Evolutionary conservation across 345 rosid genomes (phyloP), one percentile per base, ranked within the genome.

Genomic region (Eucalyptus marginata): DNA sequence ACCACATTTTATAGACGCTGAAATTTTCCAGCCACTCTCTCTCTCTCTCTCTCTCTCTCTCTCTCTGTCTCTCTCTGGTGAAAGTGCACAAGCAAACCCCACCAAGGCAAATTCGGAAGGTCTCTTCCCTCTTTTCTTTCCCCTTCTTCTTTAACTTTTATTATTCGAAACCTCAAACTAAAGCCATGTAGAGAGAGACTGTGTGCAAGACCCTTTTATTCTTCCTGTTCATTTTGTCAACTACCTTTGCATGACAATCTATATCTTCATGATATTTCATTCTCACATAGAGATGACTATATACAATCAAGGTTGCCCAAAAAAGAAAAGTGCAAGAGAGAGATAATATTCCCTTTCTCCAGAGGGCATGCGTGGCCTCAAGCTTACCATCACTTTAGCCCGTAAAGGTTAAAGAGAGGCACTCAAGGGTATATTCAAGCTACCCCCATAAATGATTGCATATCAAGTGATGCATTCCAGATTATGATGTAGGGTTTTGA

Each of bases 151-250:
- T 76, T 68, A 79, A 56, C 90, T 89, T 94, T 93, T 89, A 83
- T 89, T 90, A 93, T 94, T 94, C 94, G 92, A 91, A 93, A 92
- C 93, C 92, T 92, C 93, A 90, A 87, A 89, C 91, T 87, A 92
- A 93, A 93, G 95, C 90, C 93, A 93, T 36, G 83, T 76, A 90
- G 71, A 83, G 79, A 86, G 87, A 90, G 68, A 44, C 7, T 54
- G 62, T 25, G 62, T 33, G 83, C 47, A 40, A 76, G 83, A 76
- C 47, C 83, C 47, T 76, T 76, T 76, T 40, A 40, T 76, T 76
- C 83, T 76, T 13, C 47, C 47, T 76, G 47, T 76, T 76, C 83
- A 76, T 76, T 76, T 76, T 43, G 47, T 40, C 83, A 76, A 36
- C 47, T 36, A 6, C 83, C 29, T 76, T 76, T 76, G 47, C 83